A percentile compares a stretch with the other conserved stretches of the same genome.
Conservation (phyloP, 768 basidiomycete species). For the Mycena galericulata region DNA sequence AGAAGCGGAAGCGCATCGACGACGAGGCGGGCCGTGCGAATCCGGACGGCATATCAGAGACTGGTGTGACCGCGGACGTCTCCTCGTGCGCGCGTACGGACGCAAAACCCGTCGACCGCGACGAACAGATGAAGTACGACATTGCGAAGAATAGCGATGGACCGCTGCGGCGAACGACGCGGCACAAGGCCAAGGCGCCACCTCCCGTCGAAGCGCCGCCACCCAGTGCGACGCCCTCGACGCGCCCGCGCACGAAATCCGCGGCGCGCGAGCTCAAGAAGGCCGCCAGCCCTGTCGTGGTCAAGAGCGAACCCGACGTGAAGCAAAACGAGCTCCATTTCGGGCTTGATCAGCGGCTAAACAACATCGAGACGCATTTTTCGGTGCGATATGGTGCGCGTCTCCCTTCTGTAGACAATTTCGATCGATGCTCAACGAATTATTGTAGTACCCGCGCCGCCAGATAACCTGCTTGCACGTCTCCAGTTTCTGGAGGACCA, state of each 20-base stretch:
- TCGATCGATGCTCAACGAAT: not conserved
- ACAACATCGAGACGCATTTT: slow-evolving; percentile 77
- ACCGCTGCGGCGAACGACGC: slow-evolving; percentile 70
- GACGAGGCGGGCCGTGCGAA: slow-evolving; percentile 39
- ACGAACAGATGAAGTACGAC: slow-evolving; percentile 88
- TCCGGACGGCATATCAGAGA: not conserved
- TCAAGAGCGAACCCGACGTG: slow-evolving; percentile 10
- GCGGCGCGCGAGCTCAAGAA: slow-evolving; percentile 19
- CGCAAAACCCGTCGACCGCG: slow-evolving; percentile 76
- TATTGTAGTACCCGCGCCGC: slow-evolving; percentile 74
- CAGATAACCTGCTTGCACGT: slow-evolving; percentile 71
- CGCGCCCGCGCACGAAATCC: slow-evolving; percentile 30
- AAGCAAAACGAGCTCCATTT: slow-evolving; percentile 55
- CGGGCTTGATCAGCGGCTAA: slow-evolving; percentile 71
- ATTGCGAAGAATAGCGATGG: slow-evolving; percentile 89
- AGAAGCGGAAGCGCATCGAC: slow-evolving; percentile 63
- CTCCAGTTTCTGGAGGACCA: slow-evolving; percentile 83
- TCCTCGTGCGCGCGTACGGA: slow-evolving; percentile 81
- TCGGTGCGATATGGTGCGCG: slow-evolving; percentile 78
- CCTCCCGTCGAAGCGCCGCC: slow-evolving; percentile 24
- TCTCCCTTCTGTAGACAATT: not conserved
- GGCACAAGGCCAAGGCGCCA: slow-evolving; percentile 20
- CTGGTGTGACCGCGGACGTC: slow-evolving; percentile 10
- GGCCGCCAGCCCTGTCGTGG: slow-evolving; percentile 15
- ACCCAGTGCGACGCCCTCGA: not conserved